Conservation (phyloP, 192 early-diverging fungal species). For the Dissophora ornata region DNA sequence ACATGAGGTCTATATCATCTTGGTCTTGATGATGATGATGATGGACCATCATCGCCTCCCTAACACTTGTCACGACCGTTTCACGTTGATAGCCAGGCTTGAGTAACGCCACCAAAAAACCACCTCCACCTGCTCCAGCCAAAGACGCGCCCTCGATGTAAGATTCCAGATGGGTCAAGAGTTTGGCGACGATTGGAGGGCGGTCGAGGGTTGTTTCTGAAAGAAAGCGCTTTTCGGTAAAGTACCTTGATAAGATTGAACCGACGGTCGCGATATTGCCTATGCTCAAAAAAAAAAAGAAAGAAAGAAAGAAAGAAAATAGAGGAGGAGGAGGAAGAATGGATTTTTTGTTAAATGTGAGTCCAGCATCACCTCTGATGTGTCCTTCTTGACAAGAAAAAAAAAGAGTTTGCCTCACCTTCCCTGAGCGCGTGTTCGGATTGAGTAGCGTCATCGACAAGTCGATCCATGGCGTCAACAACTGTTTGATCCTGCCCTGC, state of each 20-base stretch:
- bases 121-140: slow-evolving; percentile 45
- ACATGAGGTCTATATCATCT: slow-evolving; percentile 17
- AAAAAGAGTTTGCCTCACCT: slow-evolving; percentile 5
- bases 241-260: slow-evolving; percentile 23
- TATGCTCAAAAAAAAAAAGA: background rate
- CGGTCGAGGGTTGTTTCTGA: slow-evolving; percentile 28
- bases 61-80: background rate
- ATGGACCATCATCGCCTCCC: slow-evolving; percentile 5
- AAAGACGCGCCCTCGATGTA: slow-evolving; percentile 33
- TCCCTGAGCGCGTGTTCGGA: slow-evolving; percentile 25
- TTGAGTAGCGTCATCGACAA: slow-evolving; percentile 25
- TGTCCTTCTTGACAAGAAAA: too few relatives aligned
- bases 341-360: too few relatives aligned
- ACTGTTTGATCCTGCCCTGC: slow-evolving; percentile 14
- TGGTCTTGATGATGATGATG: background rate
- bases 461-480: slow-evolving; percentile 38
- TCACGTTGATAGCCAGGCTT: slow-evolving; percentile 9
- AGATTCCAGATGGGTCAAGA: slow-evolving; percentile 7
- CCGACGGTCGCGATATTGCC: slow-evolving; percentile 13
- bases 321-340: too few relatives aligned
- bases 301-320: too few relatives aligned
- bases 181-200: slow-evolving; percentile 10
- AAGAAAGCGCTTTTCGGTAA: slow-evolving; percentile 22
- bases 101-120: slow-evolving; percentile 27
- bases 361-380: too few relatives aligned